A percentile compares a stretch with the other conserved stretches of the same genome.
Conservation (phyloP, 768 basidiomycete genomes). For the Suillus alpinus region DNA sequence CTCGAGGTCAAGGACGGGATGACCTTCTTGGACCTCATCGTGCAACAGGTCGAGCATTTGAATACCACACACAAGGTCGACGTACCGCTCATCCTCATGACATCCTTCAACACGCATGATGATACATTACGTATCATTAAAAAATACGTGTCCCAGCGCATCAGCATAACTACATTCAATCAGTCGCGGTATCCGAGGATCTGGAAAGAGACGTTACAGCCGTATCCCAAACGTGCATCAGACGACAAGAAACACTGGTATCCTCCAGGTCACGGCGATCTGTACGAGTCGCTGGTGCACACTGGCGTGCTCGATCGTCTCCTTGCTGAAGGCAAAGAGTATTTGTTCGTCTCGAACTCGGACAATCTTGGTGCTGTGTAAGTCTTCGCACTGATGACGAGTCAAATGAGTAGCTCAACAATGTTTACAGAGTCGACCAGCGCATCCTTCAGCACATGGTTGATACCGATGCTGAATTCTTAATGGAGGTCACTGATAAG, state of each 20-base stretch:
- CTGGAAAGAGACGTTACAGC: constrained; percentile 83
- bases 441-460: constrained; percentile 87
- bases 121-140: constrained; percentile 96
- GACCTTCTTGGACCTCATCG: constrained; percentile 94
- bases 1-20: constrained; percentile 97
- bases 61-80: constrained; percentile 82
- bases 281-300: constrained; percentile 90
- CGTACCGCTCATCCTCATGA: constrained; percentile 98
- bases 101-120: constrained; percentile 97
- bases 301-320: constrained; percentile 90
- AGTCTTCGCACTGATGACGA: constrained; percentile 23
- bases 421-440: constrained; percentile 62
- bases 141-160: constrained; percentile 93
- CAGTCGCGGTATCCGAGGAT: constrained; percentile 95
- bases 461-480: constrained; percentile 75
- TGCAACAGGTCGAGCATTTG: constrained; percentile 94
- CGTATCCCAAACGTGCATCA: constrained; percentile 71
- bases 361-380: constrained; percentile 94
- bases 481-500: constrained; percentile 97
- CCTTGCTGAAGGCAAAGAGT: constrained; percentile 90
- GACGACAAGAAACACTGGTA: constrained; percentile 95
- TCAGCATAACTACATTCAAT: constrained; percentile 89
- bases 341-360: constrained; percentile 96
- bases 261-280: constrained; percentile 95
- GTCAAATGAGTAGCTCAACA: constrained; percentile 7